Evolutionary conservation across 2,329 filamentous ascomycete species (phyloP), one percentile per base, ranked within the genome.

Genomic region (Fusarium buxicola): DNA sequence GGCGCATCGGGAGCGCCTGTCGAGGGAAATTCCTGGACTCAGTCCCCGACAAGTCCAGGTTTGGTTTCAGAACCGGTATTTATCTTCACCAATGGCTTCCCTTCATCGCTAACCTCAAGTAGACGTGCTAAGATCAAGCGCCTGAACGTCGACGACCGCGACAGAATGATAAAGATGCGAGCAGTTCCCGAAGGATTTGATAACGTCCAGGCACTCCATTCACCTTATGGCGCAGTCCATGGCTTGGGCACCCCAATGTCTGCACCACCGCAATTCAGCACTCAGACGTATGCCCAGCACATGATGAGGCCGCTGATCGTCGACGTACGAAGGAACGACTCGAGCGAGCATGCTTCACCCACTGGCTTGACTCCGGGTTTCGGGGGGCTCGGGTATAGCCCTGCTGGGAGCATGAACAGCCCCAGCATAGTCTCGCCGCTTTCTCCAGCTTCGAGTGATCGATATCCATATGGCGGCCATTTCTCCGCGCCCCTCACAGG

Each of bases 21-120:
- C 94, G 5, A 84, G 90, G 63, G 92, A 97, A 74, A 97, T 98
- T 40, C 94, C 94, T 28, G 94, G 94, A 1, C 79, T 98, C 44
- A 97, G 92, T 70, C 92, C 94, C 32, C 87, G 94, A 60, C 94
- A 98, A 75, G 94, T 98, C 21, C 94, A 98, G 76, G 94, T 98
- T 45, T 98, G 94, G 94, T 98, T 98, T 78, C 94, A 98, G 77
- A 98, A 98, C 78, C 87, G 94, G 94, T 97, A 84, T 69, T 72
- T 35, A 38, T 38, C 39, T 31, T 38, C 27, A 5, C 2, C 11
- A n/a, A 38, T 9, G 8, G 5, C 24, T 9, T 18, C 24, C 18
- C 10, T 13, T 8, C 18, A 8, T 34, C 11, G 39, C 69, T 73
- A 40, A 73, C 36, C 27, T 10, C 35, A 32, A 4, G 10, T 25